Evolutionary conservation across 1,284 basidiomycete species (phyloP), one percentile per base, ranked within the genome.

Genomic region (Bondarzewia mesenterica): DNA sequence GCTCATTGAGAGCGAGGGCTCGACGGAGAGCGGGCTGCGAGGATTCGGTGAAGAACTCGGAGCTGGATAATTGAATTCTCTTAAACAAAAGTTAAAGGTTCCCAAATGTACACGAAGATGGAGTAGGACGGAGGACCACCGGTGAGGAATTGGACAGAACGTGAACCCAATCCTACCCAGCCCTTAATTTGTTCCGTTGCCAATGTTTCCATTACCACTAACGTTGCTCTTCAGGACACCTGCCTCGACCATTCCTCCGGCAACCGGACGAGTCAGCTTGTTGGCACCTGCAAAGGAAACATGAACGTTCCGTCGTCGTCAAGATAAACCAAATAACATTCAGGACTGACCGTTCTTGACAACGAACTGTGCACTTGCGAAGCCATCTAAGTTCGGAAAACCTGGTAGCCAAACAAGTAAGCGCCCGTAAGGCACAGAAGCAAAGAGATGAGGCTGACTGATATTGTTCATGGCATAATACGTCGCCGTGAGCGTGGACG

Each of bases 391-490:
- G 58, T 80, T 78, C 15, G 75, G 62, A 48, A 61, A 67, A 46
- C 57, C 72, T 71, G 25, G 32, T 43, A 15, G 26, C 48, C 40
- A 42, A n/a, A 44, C 12, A 20, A 42, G 37, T 37, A 4, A 50
- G 25, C 12, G 27, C 36, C 32, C 22, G 37, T n/a, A 26, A n/a
- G 3, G 4, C 6, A 37, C 29, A 6, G 12, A 7, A 23, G 27
- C 16, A 6, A 3, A 10, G 5, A 25, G 16, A 4, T 22, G 29
- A 18, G 7, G 64, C 73, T 52, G 54, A 69, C 74, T 72, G 51
- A 75, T 69, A 61, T 80, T 72, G 20, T 63, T 60, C 73, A 83
- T 80, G 4, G 75, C 80, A 53, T 75, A 82, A 63, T 75, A 84
- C 37, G 77, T 74, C 20, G 80, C 78, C 42, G 69, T 75, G 47